These are phyloP conservation scores for Sugiyamaella boreocaroliniensis DNA, from an alignment of 805 yeast genomes.

Conservation along the genomic window DNA sequence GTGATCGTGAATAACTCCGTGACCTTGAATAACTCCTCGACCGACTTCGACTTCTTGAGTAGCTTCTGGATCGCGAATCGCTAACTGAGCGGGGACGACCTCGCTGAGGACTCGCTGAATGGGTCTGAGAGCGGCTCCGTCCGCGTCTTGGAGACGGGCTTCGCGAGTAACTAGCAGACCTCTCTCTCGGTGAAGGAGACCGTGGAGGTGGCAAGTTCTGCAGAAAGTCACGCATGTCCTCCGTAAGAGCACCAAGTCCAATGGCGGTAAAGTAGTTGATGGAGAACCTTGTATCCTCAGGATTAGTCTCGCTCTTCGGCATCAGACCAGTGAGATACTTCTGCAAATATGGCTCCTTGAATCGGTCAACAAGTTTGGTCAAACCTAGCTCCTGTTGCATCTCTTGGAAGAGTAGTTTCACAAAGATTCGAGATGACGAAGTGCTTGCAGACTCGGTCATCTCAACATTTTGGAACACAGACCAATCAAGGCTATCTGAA, in stretches of 20 bases:
- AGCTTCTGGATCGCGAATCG: constrained; percentile 19
- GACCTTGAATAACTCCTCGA: constrained; percentile 15
- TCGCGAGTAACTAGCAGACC: neutral
- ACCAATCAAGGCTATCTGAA: constrained; percentile 61
- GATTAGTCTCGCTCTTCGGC: constrained; percentile 40
- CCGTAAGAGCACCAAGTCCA: constrained; percentile 78
- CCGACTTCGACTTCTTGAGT: constrained; percentile 10
- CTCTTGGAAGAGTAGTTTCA: constrained; percentile 76
- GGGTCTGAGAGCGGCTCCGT: constrained; percentile 1
- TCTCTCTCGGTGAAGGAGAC: neutral
- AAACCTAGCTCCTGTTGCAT: constrained; percentile 72
- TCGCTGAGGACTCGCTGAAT: constrained; percentile 6
- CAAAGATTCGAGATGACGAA: constrained; percentile 69
- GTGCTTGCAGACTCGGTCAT: constrained; percentile 68
- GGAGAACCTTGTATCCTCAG: constrained; percentile 48
- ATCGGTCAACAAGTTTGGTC: constrained; percentile 40
- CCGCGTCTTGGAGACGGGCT: constrained; percentile 4
- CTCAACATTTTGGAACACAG: constrained; percentile 45
- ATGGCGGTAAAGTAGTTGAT: constrained; percentile 92
- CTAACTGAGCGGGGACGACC: constrained; percentile 17
- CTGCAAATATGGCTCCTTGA: constrained; percentile 47
- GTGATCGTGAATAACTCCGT: constrained; percentile 9
- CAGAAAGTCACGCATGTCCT: constrained; percentile 58
- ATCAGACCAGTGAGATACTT: constrained; percentile 53
- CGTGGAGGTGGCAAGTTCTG: constrained; percentile 22